These are phyloP conservation scores for Cladosporium sp. DNA, from an alignment of 2,329 filamentous ascomycete species.

Conservation along the genomic window DNA sequence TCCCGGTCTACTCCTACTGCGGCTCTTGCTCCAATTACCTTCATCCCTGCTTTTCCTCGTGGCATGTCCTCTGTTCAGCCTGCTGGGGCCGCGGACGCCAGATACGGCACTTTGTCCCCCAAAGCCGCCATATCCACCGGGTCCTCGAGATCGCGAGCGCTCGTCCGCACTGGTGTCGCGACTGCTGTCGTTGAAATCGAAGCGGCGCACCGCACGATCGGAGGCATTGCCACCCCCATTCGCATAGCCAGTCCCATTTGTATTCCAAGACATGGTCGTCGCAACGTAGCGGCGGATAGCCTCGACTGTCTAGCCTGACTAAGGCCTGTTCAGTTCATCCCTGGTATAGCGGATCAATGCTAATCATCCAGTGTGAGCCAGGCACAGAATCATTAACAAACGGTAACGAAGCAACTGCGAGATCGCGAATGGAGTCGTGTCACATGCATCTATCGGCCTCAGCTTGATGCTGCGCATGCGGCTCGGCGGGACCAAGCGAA, in stretches of 20 bases:
- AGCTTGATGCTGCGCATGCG: background rate
- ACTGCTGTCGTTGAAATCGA: conserved; percentile 32
- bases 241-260: conserved; percentile 31
- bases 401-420: background rate
- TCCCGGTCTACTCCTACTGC: conserved; percentile 28
- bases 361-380: background rate
- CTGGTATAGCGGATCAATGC: background rate
- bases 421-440: background rate
- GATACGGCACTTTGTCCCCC: conserved; percentile 15
- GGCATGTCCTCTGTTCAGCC: conserved; percentile 40
- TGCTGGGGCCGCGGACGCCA: conserved; percentile 28
- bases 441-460: background rate
- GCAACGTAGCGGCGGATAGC: background rate
- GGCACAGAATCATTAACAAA: too few species aligned
- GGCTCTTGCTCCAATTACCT: conserved; percentile 27
- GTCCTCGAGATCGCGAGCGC: conserved; percentile 33
- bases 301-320: background rate
- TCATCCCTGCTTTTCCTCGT: conserved; percentile 39
- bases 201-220: conserved; percentile 27
- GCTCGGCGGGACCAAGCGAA: background rate
- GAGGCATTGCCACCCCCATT: conserved; percentile 4
- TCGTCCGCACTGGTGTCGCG: conserved; percentile 34
- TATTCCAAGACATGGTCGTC: conserved; percentile 15
- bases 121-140: conserved; percentile 38
- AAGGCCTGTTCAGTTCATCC: background rate